Evolutionary conservation across 2,329 filamentous ascomycete genomes (phyloP).

Genomic region (Trichoderma pleuroti): DNA sequence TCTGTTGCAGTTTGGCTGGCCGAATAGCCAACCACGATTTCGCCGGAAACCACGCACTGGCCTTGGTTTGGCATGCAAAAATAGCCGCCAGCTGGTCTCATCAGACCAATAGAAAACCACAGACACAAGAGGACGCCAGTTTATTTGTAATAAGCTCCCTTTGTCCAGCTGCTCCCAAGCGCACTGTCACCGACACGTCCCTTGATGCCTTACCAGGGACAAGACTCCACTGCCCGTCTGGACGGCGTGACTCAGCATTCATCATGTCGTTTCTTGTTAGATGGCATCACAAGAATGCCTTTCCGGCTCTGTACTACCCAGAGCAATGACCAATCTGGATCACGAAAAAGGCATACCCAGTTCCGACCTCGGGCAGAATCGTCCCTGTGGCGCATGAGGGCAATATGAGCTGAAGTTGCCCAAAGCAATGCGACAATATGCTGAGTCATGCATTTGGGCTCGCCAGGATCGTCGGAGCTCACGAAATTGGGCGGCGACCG

Average conservation of each 20-base stretch:
- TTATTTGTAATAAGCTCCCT: neutral
- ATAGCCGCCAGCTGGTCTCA: neutral
- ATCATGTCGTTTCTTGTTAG: neutral
- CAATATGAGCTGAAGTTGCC: neutral
- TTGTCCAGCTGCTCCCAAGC: neutral
- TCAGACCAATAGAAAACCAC: neutral
- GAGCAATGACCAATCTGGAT: neutral
- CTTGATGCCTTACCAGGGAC: neutral
- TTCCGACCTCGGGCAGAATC: neutral
- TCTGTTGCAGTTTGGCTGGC: neutral
- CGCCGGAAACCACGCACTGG: neutral
- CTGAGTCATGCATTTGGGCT: constrained; percentile 11
- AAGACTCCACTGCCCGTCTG: neutral
- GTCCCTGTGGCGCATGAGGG: neutral
- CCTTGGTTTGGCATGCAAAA: neutral
- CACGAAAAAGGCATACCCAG: neutral
- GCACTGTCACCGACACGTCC: constrained; percentile 9
- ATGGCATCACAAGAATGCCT: neutral
- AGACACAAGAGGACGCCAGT: too few species aligned
- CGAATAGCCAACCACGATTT: neutral
- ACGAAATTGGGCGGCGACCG: constrained; percentile 10
- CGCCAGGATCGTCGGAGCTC: neutral
- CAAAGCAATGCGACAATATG: neutral
- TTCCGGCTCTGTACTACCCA: neutral
- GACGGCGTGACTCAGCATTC: neutral